Conservation (phyloP, 805 yeast species). For the Maudiozyma serrabonitensis region DNA sequence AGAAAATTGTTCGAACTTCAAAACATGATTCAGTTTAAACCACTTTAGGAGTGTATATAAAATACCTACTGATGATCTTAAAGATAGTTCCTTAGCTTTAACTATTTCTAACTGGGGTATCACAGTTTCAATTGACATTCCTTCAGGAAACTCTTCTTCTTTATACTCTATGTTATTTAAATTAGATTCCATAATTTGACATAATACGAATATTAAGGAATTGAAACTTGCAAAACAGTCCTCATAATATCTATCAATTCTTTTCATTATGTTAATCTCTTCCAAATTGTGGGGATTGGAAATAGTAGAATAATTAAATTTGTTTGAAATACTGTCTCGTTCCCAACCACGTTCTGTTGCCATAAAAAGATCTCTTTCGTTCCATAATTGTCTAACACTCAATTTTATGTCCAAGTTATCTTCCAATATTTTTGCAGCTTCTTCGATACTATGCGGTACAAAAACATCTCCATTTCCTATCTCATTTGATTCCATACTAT, state of each 20-base stretch:
- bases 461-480: conserved; percentile 6
- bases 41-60: conserved; percentile 51
- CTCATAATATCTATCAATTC: conserved; percentile 54
- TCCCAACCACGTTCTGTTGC: conserved; percentile 61
- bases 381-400: conserved; percentile 60
- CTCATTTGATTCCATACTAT: not conserved
- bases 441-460: conserved; percentile 67
- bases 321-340: conserved; percentile 9
- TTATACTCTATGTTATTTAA: conserved; percentile 24
- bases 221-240: conserved; percentile 45
- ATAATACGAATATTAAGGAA: conserved; percentile 52
- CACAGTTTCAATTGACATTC: conserved; percentile 7
- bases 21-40: conserved; percentile 69
- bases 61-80: conserved; percentile 50
- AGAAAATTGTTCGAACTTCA: conserved; percentile 68
- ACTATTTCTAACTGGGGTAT: conserved; percentile 39
- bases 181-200: conserved; percentile 54
- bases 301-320: conserved; percentile 23
- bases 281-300: conserved; percentile 14
- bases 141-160: conserved; percentile 7
- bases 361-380: conserved; percentile 62
- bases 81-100: conserved; percentile 51
- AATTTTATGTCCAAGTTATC: conserved; percentile 56
- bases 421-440: conserved; percentile 63
- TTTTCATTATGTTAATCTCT: conserved; percentile 30